Conservation (phyloP, 2,329 filamentous ascomycete genomes). For the Penicillium oxalicum region DNA sequence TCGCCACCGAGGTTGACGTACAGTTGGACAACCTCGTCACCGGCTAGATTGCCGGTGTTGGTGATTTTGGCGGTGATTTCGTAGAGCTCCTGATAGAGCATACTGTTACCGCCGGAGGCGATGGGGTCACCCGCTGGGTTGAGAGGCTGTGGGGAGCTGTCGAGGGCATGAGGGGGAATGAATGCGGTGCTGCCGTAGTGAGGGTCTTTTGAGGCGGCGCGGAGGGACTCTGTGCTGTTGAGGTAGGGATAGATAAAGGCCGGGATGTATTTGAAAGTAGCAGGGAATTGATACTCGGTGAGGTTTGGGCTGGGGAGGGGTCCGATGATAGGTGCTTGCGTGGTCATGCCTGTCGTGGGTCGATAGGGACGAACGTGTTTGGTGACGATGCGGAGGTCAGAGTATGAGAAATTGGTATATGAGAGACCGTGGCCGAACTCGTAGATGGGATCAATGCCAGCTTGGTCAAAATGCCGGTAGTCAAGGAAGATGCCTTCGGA, state of each 20-base stretch:
- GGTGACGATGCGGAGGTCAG: constrained; percentile 43
- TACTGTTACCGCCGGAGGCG: constrained; percentile 41
- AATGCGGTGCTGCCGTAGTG: constrained; percentile 4
- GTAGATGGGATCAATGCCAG: constrained; percentile 48
- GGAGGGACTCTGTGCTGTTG: constrained; percentile 6
- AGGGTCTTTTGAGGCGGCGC: constrained; percentile 2
- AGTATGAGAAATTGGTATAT: constrained; percentile 50
- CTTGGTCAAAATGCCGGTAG: constrained; percentile 43
- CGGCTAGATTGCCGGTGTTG: constrained; percentile 62
- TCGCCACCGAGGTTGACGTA: constrained; percentile 13
- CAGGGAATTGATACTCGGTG: constrained; percentile 6
- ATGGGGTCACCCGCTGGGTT: constrained; percentile 1
- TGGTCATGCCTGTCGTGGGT: constrained; percentile 45
- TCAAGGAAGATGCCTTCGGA: constrained; percentile 51
- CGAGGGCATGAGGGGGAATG: constrained; percentile 3
- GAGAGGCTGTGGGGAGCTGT: neutral
- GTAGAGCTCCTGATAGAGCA: constrained; percentile 20
- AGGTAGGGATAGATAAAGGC: constrained; percentile 11
- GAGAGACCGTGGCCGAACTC: constrained; percentile 55
- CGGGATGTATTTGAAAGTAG: neutral
- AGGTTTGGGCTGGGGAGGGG: constrained; percentile 23
- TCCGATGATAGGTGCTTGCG: constrained; percentile 53
- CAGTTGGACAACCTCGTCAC: constrained; percentile 67
- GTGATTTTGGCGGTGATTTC: constrained; percentile 55
- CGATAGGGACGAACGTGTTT: neutral